Evolutionary conservation across 805 yeast species (phyloP).

Genomic region (Yarrowia sp.): DNA sequence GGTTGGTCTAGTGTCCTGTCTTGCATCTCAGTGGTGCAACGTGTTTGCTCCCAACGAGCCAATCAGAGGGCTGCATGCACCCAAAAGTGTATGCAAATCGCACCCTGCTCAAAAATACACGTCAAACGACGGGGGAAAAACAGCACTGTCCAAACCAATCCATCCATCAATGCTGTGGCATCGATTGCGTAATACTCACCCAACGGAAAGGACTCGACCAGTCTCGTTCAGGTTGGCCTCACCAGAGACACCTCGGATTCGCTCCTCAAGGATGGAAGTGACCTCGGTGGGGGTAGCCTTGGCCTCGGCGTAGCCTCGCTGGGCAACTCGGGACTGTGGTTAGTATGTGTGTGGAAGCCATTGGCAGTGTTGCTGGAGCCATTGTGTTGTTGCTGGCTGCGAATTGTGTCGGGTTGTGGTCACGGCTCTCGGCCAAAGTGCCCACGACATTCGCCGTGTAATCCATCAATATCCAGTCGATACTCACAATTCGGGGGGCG

Average conservation of each 20-base stretch:
- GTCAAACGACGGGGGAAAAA: background rate
- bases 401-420: background rate
- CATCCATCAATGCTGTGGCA: constrained; percentile 1
- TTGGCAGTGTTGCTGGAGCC: constrained; percentile 14
- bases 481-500: constrained; percentile 40
- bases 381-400: background rate
- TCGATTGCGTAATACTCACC: constrained; percentile 60
- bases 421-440: background rate
- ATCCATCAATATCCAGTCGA: background rate
- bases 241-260: constrained; percentile 98
- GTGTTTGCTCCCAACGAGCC: constrained; percentile 38
- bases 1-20: background rate
- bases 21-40: constrained; percentile 14
- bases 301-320: constrained; percentile 84
- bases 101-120: no score
- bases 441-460: background rate
- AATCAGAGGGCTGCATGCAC: constrained; percentile 32
- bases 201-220: constrained; percentile 98
- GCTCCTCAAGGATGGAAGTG: constrained; percentile 97
- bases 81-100: constrained; percentile 28
- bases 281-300: constrained; percentile 99
- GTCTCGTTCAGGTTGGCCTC: constrained; percentile 98
- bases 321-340: constrained; percentile 55
- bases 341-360: constrained; percentile 3
- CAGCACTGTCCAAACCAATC: background rate